Conservation (phyloP, 805 yeast species). For the Ogataea trehalophila region DNA sequence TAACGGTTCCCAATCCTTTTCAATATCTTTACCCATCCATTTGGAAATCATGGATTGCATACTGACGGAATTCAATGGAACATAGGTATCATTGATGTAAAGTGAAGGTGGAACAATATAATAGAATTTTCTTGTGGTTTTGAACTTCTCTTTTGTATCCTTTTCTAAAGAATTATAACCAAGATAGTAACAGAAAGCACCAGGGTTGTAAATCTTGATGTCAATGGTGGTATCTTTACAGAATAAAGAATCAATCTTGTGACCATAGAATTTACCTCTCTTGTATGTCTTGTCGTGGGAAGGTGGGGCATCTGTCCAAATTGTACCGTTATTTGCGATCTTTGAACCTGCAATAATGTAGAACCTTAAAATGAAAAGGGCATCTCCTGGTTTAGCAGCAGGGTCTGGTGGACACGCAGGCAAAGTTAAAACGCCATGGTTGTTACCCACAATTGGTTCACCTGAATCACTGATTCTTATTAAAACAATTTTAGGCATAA, state of each 20-base stretch:
- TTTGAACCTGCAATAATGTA: constrained; percentile 71
- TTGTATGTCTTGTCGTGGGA: constrained; percentile 39
- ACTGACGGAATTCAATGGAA: constrained; percentile 75
- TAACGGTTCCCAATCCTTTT: constrained; percentile 57
- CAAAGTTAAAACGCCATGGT: constrained; percentile 46
- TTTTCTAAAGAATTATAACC: constrained; percentile 42
- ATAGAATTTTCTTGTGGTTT: constrained; percentile 56
- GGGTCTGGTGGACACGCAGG: constrained; percentile 41
- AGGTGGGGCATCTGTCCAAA: constrained; percentile 72
- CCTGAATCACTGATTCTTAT: constrained; percentile 45
- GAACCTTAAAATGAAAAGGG: constrained; percentile 48
- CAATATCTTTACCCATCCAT: constrained; percentile 70
- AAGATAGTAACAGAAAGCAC: constrained; percentile 72
- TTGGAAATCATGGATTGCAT: constrained; percentile 85
- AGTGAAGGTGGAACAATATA: constrained; percentile 81
- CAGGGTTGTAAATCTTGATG: constrained; percentile 64
- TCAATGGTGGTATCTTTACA: constrained; percentile 58
- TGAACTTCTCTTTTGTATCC: constrained; percentile 24
- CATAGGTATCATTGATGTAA: constrained; percentile 44
- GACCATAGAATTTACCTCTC: constrained; percentile 51
- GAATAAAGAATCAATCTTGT: constrained; percentile 51
- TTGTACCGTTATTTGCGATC: constrained; percentile 62
- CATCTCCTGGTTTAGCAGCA: constrained; percentile 29
- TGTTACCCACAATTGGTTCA: constrained; percentile 36
- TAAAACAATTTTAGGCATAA: constrained; percentile 37